Base-by-base conservation (phyloP, 2,329 filamentous ascomycete species). In the Camillea tinctor region DNA sequence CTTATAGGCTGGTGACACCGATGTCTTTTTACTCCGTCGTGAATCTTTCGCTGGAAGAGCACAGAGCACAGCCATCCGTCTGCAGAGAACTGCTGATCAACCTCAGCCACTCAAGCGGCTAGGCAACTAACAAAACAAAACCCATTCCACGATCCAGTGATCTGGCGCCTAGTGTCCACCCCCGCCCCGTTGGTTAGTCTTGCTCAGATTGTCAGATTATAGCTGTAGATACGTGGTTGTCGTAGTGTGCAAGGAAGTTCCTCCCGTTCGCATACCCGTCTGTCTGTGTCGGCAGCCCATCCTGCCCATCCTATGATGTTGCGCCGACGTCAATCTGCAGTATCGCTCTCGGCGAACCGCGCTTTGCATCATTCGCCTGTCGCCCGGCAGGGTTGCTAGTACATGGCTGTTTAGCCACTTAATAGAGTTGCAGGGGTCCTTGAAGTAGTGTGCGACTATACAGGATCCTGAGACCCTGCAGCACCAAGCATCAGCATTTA, bases 301-400 rank as follows among this genome's bases (percentile, higher is more conserved):
- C n/a, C 26, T 30, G 6, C 36, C 60, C 26, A 22, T 44, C 67
- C 60, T 66, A 70, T 71, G 66, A 68, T 68, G 66, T 57, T 63
- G 64, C 56, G 59, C 57, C 62, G 65, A 71, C 70, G 69, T 72
- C 70, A 71, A 67, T 67, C 54, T 67, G 69, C 67, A 71, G 62
- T 54, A 44, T 50, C 24, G 58, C 65, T 54, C 36, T 44, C 53
- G 56, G 30, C 55, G 51, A 57, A 57, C 55, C 56, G 54, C 58
- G 36, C 36, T 44, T 44, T 7, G 36, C 36, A 44, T 44, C 36
- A 44, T 44, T 44, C 36, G 36, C 50, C 24, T 40, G 24, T 24
- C 50, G 56, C 56, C 55, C n/a, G 49, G 59, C 61, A 57, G 19
- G 56, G 61, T 66, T 60, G 63, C 49, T 50, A 50, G 49, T 2